Conservation (phyloP, 129 eudicot genomes). For the Sambucus nigra region DNA sequence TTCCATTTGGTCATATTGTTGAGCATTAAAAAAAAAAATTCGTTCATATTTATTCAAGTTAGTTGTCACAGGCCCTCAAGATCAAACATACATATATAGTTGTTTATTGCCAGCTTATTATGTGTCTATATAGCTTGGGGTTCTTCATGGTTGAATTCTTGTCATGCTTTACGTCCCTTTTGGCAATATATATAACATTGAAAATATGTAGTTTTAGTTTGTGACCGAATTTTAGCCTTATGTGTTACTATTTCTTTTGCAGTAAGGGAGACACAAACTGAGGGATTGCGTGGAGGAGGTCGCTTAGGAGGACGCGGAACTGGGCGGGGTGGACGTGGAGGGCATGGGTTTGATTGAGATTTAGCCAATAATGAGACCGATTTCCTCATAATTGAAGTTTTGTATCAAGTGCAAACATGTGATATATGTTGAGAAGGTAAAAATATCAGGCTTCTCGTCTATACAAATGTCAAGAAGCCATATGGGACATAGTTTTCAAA, state of each 20-base stretch:
- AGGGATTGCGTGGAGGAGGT: slow-evolving; percentile 56
- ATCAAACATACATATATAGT: background rate
- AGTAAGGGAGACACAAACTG: slow-evolving; percentile 61
- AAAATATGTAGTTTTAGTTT: background rate
- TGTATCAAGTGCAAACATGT: no score
- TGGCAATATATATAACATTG: background rate
- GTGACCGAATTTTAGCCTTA: background rate
- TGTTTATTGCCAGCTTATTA: background rate
- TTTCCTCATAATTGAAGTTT: no score
- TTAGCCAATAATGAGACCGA: slow-evolving; percentile 15
- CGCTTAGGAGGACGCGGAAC: slow-evolving; percentile 34
- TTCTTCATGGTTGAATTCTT: background rate
- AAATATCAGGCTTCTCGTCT: no score
- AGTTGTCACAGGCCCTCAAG: no score
- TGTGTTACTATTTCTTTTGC: background rate
- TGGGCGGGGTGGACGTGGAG: slow-evolving; percentile 26
- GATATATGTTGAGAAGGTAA: no score
- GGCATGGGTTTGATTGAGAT: slow-evolving; percentile 20
- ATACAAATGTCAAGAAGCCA: no score
- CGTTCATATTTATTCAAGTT: no score
- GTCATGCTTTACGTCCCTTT: background rate
- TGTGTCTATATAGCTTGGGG: no score
- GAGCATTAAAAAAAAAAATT: no score
- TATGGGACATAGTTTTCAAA: no score
- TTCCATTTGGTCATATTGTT: no score